These are phyloP conservation scores for Tricharina praecox DNA, from an alignment of 495 filamentous ascomycete species.

Conservation along the genomic window DNA sequence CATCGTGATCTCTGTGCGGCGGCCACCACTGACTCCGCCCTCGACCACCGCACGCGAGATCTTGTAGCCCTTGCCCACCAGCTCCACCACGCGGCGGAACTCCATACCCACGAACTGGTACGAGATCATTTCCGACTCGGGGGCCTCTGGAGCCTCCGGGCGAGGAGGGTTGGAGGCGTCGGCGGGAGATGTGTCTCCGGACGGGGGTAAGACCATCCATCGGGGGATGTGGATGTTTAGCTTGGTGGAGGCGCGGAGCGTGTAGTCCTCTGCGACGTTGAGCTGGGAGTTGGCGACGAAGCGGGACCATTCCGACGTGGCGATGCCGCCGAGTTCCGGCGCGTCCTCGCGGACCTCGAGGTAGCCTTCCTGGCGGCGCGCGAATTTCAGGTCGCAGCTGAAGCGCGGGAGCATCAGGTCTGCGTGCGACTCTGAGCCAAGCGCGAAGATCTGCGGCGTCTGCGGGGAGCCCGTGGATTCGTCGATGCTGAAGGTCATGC, in stretches of 20 bases:
- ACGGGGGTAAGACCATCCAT: conserved; percentile 6
- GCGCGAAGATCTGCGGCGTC: conserved; percentile 12
- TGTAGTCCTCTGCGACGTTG: conserved; percentile 7
- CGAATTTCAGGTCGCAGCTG: conserved; percentile 22
- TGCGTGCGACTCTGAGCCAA: conserved; percentile 16
- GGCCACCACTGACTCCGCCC: conserved; percentile 21
- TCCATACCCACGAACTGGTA: conserved; percentile 24
- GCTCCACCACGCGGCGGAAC: conserved; percentile 12
- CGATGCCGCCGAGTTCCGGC: conserved; percentile 9
- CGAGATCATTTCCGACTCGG: conserved; percentile 4
- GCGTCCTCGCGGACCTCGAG: background rate
- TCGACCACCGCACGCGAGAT: conserved; percentile 17
- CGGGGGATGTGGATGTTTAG: conserved; percentile 15
- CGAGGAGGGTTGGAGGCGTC: too few species aligned
- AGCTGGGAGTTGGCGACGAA: conserved; percentile 15
- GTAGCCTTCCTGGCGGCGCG: conserved; percentile 7
- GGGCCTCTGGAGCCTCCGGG: background rate
- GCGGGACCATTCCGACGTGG: conserved; percentile 8
- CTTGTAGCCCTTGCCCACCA: conserved; percentile 9
- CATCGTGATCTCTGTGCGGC: conserved; percentile 18
- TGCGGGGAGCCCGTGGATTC: conserved; percentile 2
- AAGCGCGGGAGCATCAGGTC: conserved; percentile 19
- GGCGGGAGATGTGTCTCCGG: too few species aligned
- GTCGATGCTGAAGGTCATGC: conserved; percentile 15
- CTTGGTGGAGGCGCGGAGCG: conserved; percentile 9